Evolutionary conservation across 2,329 filamentous ascomycete genomes (phyloP).

Genomic region (Pseudocercospora musae): DNA sequence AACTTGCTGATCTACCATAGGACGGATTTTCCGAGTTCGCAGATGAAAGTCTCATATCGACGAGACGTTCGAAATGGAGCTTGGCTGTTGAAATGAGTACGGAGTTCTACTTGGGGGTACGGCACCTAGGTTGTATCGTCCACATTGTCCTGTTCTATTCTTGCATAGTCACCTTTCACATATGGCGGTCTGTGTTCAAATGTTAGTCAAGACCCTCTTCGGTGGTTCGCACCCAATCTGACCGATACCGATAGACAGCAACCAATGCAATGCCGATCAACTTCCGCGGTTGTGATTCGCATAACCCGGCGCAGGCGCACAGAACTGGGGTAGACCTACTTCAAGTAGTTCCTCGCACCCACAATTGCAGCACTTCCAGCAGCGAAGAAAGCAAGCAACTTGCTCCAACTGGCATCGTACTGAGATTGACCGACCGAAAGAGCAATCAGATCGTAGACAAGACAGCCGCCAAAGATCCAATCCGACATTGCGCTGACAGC

Average conservation of each 20-base stretch:
- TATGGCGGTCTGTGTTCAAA: constrained; percentile 31
- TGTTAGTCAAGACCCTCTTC: background rate
- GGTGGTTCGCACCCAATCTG: background rate
- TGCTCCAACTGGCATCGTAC: constrained; percentile 48
- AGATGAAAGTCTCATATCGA: background rate
- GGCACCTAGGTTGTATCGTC: background rate
- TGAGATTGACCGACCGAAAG: constrained; percentile 55
- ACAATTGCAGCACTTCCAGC: constrained; percentile 54
- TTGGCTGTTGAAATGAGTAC: background rate
- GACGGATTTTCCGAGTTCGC: background rate
- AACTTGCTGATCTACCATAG: background rate
- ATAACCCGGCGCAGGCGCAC: background rate
- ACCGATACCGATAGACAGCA: background rate
- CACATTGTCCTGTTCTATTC: constrained; percentile 15
- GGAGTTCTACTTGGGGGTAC: background rate
- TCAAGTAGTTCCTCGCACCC: constrained; percentile 49
- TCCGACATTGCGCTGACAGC: constrained; percentile 51
- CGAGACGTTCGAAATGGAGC: background rate
- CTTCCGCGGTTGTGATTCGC: too few species aligned
- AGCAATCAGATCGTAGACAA: constrained; percentile 58
- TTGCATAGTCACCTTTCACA: constrained; percentile 27
- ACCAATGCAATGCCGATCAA: background rate
- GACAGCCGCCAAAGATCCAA: constrained; percentile 59
- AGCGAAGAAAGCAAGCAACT: constrained; percentile 51
- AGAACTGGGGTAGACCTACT: constrained; percentile 43